Evolutionary conservation across 1,284 basidiomycete species (phyloP).

Genomic region (Ceratobasidium theobromae): DNA sequence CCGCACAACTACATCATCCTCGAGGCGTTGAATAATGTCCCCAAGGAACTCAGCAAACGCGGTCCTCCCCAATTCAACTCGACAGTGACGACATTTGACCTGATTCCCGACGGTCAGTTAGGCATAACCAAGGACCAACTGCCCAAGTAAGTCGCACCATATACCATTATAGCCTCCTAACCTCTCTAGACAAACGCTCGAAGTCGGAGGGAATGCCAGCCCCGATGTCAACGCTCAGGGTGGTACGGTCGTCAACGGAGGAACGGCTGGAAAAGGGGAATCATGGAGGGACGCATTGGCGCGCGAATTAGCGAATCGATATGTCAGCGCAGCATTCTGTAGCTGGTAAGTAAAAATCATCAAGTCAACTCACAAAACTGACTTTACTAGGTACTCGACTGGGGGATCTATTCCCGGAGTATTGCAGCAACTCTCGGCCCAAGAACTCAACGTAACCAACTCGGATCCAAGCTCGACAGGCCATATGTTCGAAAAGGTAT

Average conservation of each 20-base stretch:
- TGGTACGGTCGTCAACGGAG: conserved; percentile 67
- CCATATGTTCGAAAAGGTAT: conserved; percentile 87
- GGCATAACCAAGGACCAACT: conserved; percentile 65
- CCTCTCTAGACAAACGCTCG: conserved; percentile 52
- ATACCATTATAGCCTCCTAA: background rate
- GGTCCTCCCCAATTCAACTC: conserved; percentile 52
- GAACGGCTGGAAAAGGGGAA: conserved; percentile 44
- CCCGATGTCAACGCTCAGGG: conserved; percentile 61
- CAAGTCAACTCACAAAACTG: background rate
- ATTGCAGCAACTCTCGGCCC: conserved; percentile 65
- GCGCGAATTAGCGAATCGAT: conserved; percentile 78
- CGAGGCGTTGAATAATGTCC: conserved; percentile 72
- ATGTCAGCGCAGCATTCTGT: conserved; percentile 79
- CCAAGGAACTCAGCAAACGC: conserved; percentile 61
- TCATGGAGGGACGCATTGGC: conserved; percentile 67
- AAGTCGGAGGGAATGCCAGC: conserved; percentile 45
- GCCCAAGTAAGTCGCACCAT: conserved; percentile 47
- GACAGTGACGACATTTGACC: conserved; percentile 60
- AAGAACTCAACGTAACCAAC: conserved; percentile 72
- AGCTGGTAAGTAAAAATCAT: conserved; percentile 64
- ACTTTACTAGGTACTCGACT: conserved; percentile 61
- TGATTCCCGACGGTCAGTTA: conserved; percentile 75
- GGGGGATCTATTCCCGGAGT: conserved; percentile 76
- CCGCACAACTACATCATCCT: conserved; percentile 84
- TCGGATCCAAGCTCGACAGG: conserved; percentile 37